A percentile compares a stretch with the other conserved stretches of the same genome.
phyloP scores from a whole-genome alignment of 805 yeast species.

The Candida ascalaphidarum region DNA sequence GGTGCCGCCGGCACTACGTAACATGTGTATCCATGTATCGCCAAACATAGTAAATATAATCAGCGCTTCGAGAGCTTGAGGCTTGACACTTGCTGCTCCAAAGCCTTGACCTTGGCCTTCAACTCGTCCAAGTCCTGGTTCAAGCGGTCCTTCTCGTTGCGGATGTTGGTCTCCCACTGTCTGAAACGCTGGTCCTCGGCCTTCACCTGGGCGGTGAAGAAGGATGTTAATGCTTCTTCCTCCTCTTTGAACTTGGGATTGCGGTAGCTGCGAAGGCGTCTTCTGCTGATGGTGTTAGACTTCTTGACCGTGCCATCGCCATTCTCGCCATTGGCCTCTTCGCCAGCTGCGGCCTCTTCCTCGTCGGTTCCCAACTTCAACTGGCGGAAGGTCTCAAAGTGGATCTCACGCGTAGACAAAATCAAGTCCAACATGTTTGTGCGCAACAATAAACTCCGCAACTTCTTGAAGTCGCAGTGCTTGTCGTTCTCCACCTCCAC shows the following conservation, averaged over 20 bases:
- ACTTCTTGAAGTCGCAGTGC: constrained; percentile 78
- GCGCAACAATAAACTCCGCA: constrained; percentile 71
- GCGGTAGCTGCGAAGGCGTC: constrained; percentile 49
- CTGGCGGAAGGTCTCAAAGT: constrained; percentile 73
- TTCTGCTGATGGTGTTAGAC: constrained; percentile 32
- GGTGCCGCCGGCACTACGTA: no score
- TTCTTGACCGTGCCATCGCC: constrained; percentile 22
- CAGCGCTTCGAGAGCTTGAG: constrained; percentile 34
- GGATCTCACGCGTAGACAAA: constrained; percentile 70
- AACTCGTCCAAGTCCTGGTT: constrained; percentile 90
- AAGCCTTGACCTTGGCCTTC: constrained; percentile 63
- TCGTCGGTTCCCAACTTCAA: constrained; percentile 45
- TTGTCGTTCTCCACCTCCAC: constrained; percentile 82
- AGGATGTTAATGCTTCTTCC: constrained; percentile 87
- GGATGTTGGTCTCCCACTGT: constrained; percentile 97
- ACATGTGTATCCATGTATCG: no score
- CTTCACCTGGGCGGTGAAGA: constrained; percentile 92
- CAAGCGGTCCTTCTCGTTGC: constrained; percentile 87
- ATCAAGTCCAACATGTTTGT: constrained; percentile 79
- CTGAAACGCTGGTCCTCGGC: constrained; percentile 95
- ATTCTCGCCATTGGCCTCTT: constrained; percentile 17
- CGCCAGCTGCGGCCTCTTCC: constrained; percentile 21
- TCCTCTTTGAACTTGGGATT: constrained; percentile 96
- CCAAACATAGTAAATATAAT: constrained; percentile 5
- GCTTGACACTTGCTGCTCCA: constrained; percentile 68